Conservation (phyloP, 164 flowering plant species). For the Sextonia rubra region DNA sequence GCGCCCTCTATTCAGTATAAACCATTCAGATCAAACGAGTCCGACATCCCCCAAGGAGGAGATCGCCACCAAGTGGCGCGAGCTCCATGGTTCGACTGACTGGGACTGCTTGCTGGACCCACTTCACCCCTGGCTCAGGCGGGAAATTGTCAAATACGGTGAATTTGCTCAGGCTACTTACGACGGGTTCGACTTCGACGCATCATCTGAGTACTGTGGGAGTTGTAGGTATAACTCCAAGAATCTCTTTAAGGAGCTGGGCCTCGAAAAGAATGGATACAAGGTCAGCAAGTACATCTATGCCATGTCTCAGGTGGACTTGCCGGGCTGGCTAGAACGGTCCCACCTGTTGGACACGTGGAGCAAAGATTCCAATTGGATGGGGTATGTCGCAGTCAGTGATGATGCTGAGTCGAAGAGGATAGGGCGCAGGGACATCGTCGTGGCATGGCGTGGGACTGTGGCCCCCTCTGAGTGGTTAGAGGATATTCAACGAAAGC, state of each 20-base stretch:
- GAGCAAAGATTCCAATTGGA: conserved; percentile 73
- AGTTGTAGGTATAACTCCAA: conserved; percentile 41
- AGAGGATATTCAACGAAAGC: conserved; percentile 32
- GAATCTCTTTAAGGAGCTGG: conserved; percentile 35
- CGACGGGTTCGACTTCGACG: conserved; percentile 42
- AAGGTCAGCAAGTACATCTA: conserved; percentile 49
- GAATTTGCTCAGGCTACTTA: conserved; percentile 52
- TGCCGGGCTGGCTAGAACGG: conserved; percentile 47
- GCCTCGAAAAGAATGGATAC: conserved; percentile 41
- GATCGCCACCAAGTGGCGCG: conserved; percentile 43
- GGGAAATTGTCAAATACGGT: conserved; percentile 54
- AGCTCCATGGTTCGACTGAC: conserved; percentile 39
- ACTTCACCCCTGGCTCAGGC: conserved; percentile 45
- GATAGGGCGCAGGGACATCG: conserved; percentile 65
- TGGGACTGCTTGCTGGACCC: conserved; percentile 51
- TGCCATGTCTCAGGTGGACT: conserved; percentile 53
- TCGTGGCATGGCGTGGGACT: conserved; percentile 71
- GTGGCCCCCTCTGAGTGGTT: conserved; percentile 56
- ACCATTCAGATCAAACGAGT: conserved; percentile 2
- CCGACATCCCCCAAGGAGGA: conserved; percentile 51
- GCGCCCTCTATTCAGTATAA: too few species aligned
- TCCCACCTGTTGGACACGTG: conserved; percentile 36
- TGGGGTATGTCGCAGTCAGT: conserved; percentile 67
- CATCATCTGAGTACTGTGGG: conserved; percentile 51
- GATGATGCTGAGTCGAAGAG: conserved; percentile 37